Conservation (phyloP, 2,329 filamentous ascomycete species). For the Trichoderma koningii region DNA sequence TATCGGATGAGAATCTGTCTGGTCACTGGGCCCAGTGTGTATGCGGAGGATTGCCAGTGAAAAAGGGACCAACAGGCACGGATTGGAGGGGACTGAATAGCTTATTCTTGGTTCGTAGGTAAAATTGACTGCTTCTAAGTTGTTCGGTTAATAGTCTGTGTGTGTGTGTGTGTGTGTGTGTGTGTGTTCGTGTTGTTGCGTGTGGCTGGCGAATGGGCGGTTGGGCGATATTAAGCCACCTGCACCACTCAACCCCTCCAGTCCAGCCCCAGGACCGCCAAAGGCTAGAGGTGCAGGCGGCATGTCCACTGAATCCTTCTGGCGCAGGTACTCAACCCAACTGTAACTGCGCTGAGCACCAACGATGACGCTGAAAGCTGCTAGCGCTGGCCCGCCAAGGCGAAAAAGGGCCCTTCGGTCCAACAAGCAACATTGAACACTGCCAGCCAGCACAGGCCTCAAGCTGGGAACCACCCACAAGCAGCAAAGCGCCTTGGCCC, state of each 20-base stretch:
- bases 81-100: background rate
- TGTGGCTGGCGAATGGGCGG: background rate
- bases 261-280: background rate
- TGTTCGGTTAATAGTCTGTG: background rate
- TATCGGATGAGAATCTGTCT: background rate
- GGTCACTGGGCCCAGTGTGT: background rate
- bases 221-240: constrained; percentile 11
- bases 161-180: background rate
- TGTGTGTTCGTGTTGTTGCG: background rate
- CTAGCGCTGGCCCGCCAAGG: constrained; percentile 11
- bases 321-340: background rate
- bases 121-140: background rate
- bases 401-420: background rate
- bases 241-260: background rate
- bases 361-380: background rate
- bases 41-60: background rate
- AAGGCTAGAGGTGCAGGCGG: background rate
- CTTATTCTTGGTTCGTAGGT: no score
- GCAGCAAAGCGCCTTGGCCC: no score
- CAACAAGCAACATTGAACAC: no score
- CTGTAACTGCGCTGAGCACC: no score
- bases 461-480: no score
- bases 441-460: no score
- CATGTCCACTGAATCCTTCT: background rate
- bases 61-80: background rate